phyloP scores from a whole-genome alignment of 441 rosid genomes.

The Arabidopsis lyrata region DNA sequence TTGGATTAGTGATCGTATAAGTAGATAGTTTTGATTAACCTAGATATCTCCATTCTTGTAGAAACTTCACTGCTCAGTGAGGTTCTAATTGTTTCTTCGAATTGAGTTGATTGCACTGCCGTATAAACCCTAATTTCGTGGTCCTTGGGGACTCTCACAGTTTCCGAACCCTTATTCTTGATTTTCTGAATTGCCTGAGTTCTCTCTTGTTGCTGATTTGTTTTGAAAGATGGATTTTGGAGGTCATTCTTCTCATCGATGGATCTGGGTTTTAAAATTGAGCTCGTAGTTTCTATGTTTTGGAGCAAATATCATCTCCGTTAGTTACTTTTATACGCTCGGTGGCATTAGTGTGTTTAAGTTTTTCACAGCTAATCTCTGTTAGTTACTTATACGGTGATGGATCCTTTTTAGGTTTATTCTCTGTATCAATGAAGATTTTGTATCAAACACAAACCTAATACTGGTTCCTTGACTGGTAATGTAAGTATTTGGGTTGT shows the following conservation, averaged over 20 bases:
- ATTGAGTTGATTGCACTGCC: neutral
- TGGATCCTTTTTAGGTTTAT: neutral
- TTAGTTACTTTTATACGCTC: no score
- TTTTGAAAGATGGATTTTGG: no score
- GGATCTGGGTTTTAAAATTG: no score
- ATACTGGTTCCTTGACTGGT: slow-evolving; percentile 10
- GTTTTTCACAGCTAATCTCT: slow-evolving; percentile 2
- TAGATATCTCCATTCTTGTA: slow-evolving; percentile 4
- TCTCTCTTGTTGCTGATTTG: no score
- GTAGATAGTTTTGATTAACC: neutral
- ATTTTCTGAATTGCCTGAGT: no score
- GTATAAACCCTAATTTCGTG: slow-evolving; percentile 20
- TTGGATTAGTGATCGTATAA: neutral
- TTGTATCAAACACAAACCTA: neutral
- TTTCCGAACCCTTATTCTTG: no score
- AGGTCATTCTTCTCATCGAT: no score
- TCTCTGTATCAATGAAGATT: slow-evolving; percentile 27
- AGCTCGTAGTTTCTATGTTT: no score
- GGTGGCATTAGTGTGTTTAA: neutral
- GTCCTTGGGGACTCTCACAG: neutral
- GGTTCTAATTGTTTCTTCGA: neutral
- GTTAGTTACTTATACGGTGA: neutral
- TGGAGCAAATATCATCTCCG: no score
- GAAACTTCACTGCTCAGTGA: neutral
- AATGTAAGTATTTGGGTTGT: slow-evolving; percentile 5